phyloP scores from a whole-genome alignment of 768 basidiomycete species.

The Hydnomerulius pinastri region DNA sequence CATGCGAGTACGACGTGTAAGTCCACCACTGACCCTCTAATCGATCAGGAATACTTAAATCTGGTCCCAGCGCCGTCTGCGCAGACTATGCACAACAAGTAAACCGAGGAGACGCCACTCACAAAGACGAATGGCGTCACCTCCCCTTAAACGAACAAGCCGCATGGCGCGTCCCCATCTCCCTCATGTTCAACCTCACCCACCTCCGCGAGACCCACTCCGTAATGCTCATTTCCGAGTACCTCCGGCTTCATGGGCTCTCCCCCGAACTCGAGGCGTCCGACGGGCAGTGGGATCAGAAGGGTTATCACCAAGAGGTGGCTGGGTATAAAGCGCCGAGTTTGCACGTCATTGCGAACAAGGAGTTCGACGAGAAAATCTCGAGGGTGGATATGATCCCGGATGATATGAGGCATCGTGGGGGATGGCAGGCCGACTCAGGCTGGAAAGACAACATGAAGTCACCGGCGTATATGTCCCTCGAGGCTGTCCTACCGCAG shows the following conservation, averaged over 20 bases:
- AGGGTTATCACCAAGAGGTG: constrained; percentile 23
- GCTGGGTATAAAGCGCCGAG: constrained; percentile 14
- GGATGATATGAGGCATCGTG: constrained; percentile 19
- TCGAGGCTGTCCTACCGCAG: too few relatives aligned
- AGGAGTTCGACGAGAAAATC: constrained; percentile 31
- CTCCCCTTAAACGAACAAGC: constrained; percentile 27
- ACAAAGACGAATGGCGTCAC: constrained; percentile 35
- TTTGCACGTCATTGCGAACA: constrained; percentile 33
- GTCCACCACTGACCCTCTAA: not conserved
- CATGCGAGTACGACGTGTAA: constrained; percentile 28
- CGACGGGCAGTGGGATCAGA: constrained; percentile 33
- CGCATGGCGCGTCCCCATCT: constrained; percentile 26
- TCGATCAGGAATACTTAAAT: not conserved
- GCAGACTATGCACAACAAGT: constrained; percentile 37
- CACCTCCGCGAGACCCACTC: constrained; percentile 31
- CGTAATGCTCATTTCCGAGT: constrained; percentile 36
- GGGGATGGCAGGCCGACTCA: too few relatives aligned
- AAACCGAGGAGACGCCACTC: constrained; percentile 37
- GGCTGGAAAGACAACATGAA: too few relatives aligned
- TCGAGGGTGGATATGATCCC: constrained; percentile 36
- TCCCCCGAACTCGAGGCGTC: constrained; percentile 26
- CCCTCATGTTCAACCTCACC: constrained; percentile 37
- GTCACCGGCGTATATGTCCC: too few relatives aligned
- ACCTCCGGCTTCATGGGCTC: constrained; percentile 34
- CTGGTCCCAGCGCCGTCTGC: constrained; percentile 23